phyloP scores from a whole-genome alignment of 2,329 filamentous ascomycete genomes.

The Dichotomopilus funicola region DNA sequence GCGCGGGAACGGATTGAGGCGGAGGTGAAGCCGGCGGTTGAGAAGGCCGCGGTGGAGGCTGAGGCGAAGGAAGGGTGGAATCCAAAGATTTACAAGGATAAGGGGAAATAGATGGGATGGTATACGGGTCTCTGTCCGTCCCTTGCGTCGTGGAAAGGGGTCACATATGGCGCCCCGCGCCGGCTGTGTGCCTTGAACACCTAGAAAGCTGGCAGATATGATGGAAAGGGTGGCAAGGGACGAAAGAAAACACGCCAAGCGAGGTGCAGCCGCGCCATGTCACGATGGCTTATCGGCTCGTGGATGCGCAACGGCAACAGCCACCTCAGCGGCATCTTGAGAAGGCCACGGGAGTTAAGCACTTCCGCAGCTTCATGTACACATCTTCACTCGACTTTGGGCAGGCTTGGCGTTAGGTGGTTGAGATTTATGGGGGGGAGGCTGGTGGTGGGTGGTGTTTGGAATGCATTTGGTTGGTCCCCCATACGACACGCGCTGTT shows the following conservation, averaged over 20 bases:
- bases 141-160: too few relatives aligned
- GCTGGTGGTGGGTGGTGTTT: background rate
- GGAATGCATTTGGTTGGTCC: slow-evolving; percentile 12
- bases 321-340: background rate
- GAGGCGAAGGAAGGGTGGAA: slow-evolving; percentile 84
- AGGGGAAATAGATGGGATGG: slow-evolving; percentile 27
- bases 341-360: background rate
- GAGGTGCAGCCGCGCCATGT: background rate
- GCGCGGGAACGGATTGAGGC: slow-evolving; percentile 88
- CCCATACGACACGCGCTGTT: slow-evolving; percentile 6
- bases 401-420: slow-evolving; percentile 23
- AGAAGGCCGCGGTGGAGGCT: slow-evolving; percentile 66
- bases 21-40: slow-evolving; percentile 67
- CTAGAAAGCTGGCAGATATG: too few relatives aligned
- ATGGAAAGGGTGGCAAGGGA: too few relatives aligned
- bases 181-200: too few relatives aligned
- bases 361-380: slow-evolving; percentile 6
- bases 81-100: slow-evolving; percentile 89
- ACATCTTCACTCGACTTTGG: slow-evolving; percentile 26
- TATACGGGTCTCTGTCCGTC: too few relatives aligned
- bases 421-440: slow-evolving; percentile 8
- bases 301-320: too few relatives aligned
- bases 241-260: too few relatives aligned
- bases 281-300: too few relatives aligned
- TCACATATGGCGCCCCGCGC: too few relatives aligned